These are phyloP conservation scores for Lentinus tigrinus DNA, from an alignment of 768 basidiomycete species.

Conservation along the genomic window DNA sequence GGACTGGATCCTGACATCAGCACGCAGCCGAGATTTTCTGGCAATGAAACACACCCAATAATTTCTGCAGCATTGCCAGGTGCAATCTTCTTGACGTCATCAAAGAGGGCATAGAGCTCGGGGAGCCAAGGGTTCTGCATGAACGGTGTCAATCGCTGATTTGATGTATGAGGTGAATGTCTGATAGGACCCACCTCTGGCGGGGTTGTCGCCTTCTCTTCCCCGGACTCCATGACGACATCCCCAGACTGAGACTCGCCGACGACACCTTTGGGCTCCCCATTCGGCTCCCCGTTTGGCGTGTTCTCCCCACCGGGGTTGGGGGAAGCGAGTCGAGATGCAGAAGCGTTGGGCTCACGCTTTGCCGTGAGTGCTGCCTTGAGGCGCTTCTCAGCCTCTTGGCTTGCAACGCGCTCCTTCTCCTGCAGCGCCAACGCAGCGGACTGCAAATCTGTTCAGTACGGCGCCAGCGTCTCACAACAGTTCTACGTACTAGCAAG, in stretches of 20 bases:
- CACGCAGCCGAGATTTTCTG: slow-evolving; percentile 3
- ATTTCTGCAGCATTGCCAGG: slow-evolving; percentile 62
- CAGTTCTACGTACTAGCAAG: slow-evolving; percentile 62
- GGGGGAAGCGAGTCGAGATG: slow-evolving; percentile 67
- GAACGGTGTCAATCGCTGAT: not conserved
- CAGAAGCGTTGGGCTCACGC: slow-evolving; percentile 56
- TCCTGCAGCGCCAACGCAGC: slow-evolving; percentile 65
- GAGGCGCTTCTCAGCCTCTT: slow-evolving; percentile 78
- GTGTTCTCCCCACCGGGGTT: slow-evolving; percentile 27
- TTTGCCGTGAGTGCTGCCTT: slow-evolving; percentile 81
- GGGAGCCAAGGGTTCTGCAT: slow-evolving; percentile 79
- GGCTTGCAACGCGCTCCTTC: slow-evolving; percentile 64
- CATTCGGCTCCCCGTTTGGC: slow-evolving; percentile 24
- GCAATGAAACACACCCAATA: slow-evolving; percentile 61
- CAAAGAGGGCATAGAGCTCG: slow-evolving; percentile 68
- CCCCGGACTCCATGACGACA: slow-evolving; percentile 7
- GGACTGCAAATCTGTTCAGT: slow-evolving; percentile 34
- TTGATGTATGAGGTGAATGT: not conserved
- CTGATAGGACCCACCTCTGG: slow-evolving; percentile 2
- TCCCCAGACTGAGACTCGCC: slow-evolving; percentile 25
- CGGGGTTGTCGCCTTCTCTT: not conserved
- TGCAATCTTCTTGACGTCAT: slow-evolving; percentile 70
- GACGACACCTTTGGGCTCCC: slow-evolving; percentile 22
- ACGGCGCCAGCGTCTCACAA: too few relatives aligned
- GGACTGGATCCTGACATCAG: slow-evolving; percentile 49